These are phyloP conservation scores for Rubroboletus pulcherrimus DNA, from an alignment of 768 basidiomycete species.

Conservation along the genomic window DNA sequence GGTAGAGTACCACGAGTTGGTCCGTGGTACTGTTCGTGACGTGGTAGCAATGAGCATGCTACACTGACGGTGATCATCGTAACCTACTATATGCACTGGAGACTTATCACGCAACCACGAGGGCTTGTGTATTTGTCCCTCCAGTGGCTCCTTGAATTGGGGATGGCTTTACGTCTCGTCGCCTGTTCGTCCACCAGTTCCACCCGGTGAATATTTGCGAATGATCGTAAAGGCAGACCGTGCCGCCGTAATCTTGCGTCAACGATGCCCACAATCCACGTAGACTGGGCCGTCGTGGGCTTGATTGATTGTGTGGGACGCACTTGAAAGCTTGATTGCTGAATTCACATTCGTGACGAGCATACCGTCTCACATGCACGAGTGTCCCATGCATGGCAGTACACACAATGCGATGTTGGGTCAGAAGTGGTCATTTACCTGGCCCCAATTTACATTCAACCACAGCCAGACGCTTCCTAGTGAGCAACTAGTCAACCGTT, in stretches of 20 bases:
- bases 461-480: background rate
- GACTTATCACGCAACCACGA: background rate
- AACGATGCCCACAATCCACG: no score
- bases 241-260: background rate
- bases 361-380: background rate
- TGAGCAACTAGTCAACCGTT: background rate
- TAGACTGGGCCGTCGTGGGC: no score
- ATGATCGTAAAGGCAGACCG: no score
- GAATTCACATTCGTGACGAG: background rate
- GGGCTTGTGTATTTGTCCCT: no score
- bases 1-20: background rate
- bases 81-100: background rate
- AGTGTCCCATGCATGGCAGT: background rate
- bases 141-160: background rate
- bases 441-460: background rate
- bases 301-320: no score
- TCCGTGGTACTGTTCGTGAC: background rate
- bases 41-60: background rate
- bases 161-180: background rate
- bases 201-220: background rate
- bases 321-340: no score
- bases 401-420: background rate
- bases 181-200: background rate
- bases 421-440: background rate
- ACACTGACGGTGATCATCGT: background rate